A percentile compares a stretch with the other conserved stretches of the same genome.
Conservation (phyloP, 1,284 basidiomycete species). For the Austroboletus niveus region DNA sequence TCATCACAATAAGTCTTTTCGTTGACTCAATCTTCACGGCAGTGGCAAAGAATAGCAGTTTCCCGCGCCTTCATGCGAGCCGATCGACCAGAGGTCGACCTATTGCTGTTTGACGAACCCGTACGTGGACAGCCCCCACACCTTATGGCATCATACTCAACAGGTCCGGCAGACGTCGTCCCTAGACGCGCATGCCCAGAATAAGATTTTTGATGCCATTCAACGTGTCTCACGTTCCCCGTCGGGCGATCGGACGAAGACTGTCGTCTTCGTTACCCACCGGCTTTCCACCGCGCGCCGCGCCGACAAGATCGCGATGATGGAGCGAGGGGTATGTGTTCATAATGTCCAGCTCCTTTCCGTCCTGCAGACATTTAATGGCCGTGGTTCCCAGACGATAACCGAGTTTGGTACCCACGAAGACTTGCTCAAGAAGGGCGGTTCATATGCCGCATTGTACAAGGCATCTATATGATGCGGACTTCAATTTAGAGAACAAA, state of each 20-base stretch:
- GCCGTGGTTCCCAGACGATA: slow-evolving; percentile 52
- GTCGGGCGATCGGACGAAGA: slow-evolving; percentile 57
- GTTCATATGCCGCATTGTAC: slow-evolving; percentile 70
- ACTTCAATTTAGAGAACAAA: slow-evolving; percentile 3
- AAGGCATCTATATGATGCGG: slow-evolving; percentile 57
- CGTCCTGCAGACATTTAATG: slow-evolving; percentile 15
- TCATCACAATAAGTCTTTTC: slow-evolving; percentile 18
- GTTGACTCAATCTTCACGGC: slow-evolving; percentile 19
- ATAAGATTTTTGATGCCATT: slow-evolving; percentile 73
- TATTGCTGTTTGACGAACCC: slow-evolving; percentile 80
- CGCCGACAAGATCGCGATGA: slow-evolving; percentile 82
- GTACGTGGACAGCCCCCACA: slow-evolving; percentile 38
- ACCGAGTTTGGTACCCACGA: slow-evolving; percentile 79
- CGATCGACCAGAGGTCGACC: slow-evolving; percentile 66
- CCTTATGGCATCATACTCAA: too few relatives aligned
- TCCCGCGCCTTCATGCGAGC: slow-evolving; percentile 83
- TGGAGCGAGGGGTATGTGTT: slow-evolving; percentile 70
- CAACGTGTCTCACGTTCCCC: slow-evolving; percentile 56
- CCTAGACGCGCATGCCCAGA: slow-evolving; percentile 78
- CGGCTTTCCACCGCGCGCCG: slow-evolving; percentile 74
- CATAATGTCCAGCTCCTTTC: slow-evolving; percentile 27
- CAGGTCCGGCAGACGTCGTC: slow-evolving; percentile 59
- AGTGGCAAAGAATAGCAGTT: slow-evolving; percentile 86
- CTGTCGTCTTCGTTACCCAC: slow-evolving; percentile 83
- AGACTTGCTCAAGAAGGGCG: slow-evolving; percentile 60